Evolutionary conservation across 2,329 filamentous ascomycete species (phyloP), one percentile per base, ranked within the genome.

Genomic region (Aureobasidium mangrovei): DNA sequence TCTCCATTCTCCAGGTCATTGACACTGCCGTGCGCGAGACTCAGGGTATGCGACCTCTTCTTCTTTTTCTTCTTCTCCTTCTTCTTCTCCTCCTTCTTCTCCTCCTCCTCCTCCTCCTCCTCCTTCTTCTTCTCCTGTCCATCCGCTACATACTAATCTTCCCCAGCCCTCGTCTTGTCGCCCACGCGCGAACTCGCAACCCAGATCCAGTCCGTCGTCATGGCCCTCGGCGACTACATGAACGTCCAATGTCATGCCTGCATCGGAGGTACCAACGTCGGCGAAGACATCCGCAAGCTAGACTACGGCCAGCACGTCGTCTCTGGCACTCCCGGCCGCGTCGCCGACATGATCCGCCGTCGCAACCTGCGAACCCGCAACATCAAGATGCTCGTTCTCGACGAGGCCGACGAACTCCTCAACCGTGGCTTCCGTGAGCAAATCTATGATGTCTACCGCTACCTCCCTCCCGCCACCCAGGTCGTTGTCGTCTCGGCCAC

Each of bases 151-250:
- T 53, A 12, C 33, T 53, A 18, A 53, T 41, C 51, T 28, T 24
- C 46, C 7, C 6, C 55, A 77, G 93, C 93, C 4, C 83, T 98
- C 42, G 91, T 98, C 7, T 82, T 98, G 7, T 96, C 93, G 3
- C 93, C 93, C 2, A 97, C 91, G 24, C 89, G 93, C 68, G 93
- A 98, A 79, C 78, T 98, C 60, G 93, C 93, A 43, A 96, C 91
- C 29, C 93, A 98, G 74, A 98, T 98, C 61, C 93, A 98, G 74
- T 95, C 89, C 35, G 93, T 98, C 57, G 87, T 98, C 63, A 95
- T 97, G 84, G 93, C 93, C n/a, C 82, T 98, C n/a, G 93, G 93
- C 61, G 93, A 98, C 73, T 98, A 96, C 78, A 97, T 98, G 93
- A 96, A 96, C 68, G 89, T 98, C 3, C 91, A 98, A 73, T 98